Conservation (phyloP, 2,329 filamentous ascomycete genomes). For the Aspergillus brasiliensis region DNA sequence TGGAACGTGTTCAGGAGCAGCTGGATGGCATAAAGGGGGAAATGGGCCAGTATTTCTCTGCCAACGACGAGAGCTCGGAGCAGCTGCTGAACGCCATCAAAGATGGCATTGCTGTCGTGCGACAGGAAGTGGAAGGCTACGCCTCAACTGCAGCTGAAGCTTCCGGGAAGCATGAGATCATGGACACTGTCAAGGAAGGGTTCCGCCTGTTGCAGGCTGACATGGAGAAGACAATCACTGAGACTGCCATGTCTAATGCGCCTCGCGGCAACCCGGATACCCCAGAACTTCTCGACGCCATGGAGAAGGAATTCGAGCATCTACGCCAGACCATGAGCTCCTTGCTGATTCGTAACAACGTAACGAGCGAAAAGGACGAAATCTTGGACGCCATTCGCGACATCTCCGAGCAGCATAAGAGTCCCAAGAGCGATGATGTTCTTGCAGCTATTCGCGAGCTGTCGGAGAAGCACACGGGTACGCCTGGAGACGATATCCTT, state of each 20-base stretch:
- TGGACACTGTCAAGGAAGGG: slow-evolving; percentile 67
- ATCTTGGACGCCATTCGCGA: slow-evolving; percentile 63
- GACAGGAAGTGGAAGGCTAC: slow-evolving; percentile 77
- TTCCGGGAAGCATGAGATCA: slow-evolving; percentile 74
- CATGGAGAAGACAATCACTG: slow-evolving; percentile 55
- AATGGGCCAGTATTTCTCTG: slow-evolving; percentile 77
- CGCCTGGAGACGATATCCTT: not conserved
- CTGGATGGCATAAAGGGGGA: slow-evolving; percentile 64
- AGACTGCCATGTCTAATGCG: slow-evolving; percentile 39
- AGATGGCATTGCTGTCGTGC: slow-evolving; percentile 80
- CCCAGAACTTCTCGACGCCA: slow-evolving; percentile 69
- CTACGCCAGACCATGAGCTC: slow-evolving; percentile 76
- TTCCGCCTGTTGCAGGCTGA: slow-evolving; percentile 64
- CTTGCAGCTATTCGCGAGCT: not conserved
- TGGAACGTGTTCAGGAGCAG: slow-evolving; percentile 60
- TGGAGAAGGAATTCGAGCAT: slow-evolving; percentile 80
- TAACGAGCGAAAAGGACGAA: slow-evolving; percentile 61
- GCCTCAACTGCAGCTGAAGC: slow-evolving; percentile 71
- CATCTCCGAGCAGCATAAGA: slow-evolving; percentile 40
- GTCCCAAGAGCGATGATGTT: slow-evolving; percentile 21
- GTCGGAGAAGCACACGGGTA: not conserved
- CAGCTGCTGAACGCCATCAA: slow-evolving; percentile 86
- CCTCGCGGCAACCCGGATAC: slow-evolving; percentile 56
- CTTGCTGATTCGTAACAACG: slow-evolving; percentile 63
- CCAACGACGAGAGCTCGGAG: slow-evolving; percentile 79